These are phyloP conservation scores for Coleophoma eucalyptorum DNA, from an alignment of 2,329 filamentous ascomycete species.

Conservation along the genomic window DNA sequence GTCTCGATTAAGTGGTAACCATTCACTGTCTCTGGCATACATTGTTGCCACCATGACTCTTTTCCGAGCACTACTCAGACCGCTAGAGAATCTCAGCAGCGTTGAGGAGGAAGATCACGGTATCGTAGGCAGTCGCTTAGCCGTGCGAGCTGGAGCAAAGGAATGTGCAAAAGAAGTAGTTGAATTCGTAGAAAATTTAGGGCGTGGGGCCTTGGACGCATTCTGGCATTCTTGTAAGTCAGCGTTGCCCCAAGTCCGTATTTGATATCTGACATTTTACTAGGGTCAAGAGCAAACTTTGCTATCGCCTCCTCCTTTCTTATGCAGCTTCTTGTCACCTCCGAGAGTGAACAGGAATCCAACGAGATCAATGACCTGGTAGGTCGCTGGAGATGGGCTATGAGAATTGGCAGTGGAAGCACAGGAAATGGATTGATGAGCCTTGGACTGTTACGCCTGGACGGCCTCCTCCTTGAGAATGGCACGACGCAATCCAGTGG, in stretches of 20 bases:
- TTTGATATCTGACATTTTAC: not conserved
- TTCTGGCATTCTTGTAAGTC: slow-evolving; percentile 27
- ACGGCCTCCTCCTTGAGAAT: slow-evolving; percentile 22
- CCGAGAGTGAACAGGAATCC: slow-evolving; percentile 19
- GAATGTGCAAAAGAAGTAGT: slow-evolving; percentile 27
- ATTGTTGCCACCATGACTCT: slow-evolving; percentile 31
- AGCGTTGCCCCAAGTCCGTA: not conserved
- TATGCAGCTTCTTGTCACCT: slow-evolving; percentile 25
- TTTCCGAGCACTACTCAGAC: slow-evolving; percentile 28
- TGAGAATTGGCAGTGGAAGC: slow-evolving; percentile 21
- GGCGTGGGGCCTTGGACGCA: slow-evolving; percentile 22
- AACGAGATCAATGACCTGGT: slow-evolving; percentile 23
- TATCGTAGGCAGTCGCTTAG: slow-evolving; percentile 14
- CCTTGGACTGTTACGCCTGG: slow-evolving; percentile 23
- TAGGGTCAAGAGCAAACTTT: slow-evolving; percentile 28
- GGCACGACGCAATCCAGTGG: not conserved
- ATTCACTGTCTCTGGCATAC: slow-evolving; percentile 27
- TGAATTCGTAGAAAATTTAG: slow-evolving; percentile 25
- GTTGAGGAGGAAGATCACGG: slow-evolving; percentile 20
- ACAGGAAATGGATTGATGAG: slow-evolving; percentile 24
- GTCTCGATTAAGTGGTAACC: slow-evolving; percentile 23
- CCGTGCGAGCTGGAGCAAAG: slow-evolving; percentile 23
- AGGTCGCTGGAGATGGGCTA: slow-evolving; percentile 25
- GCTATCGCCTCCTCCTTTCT: slow-evolving; percentile 28
- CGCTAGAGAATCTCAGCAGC: slow-evolving; percentile 21